Conservation (phyloP, 2,329 filamentous ascomycete genomes). For the Colletotrichum sp. region DNA sequence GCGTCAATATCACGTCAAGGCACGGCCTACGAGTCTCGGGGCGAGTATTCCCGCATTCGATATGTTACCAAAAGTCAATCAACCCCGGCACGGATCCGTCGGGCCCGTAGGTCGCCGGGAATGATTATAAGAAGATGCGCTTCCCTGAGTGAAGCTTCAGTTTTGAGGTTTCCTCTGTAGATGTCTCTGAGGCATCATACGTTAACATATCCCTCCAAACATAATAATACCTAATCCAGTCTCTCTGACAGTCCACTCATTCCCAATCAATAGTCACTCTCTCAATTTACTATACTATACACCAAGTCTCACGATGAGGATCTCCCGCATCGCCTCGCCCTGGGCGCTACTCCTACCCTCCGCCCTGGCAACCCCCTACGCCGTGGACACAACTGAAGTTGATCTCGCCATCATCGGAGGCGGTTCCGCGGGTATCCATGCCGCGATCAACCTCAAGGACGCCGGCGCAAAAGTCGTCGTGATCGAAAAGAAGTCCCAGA, state of each 20-base stretch:
- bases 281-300: too few species aligned
- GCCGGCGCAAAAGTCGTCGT: slow-evolving; percentile 39
- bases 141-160: background rate
- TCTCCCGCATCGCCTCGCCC: background rate
- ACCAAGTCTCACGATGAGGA: background rate
- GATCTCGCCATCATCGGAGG: slow-evolving; percentile 43
- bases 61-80: background rate
- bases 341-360: background rate
- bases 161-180: background rate
- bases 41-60: background rate
- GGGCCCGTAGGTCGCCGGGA: background rate
- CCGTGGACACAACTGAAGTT: slow-evolving; percentile 3
- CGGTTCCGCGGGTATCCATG: slow-evolving; percentile 43
- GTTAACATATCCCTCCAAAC: background rate
- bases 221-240: background rate
- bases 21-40: background rate
- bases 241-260: background rate
- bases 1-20: background rate
- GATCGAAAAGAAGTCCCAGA: slow-evolving; percentile 38
- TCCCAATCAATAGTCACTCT: background rate
- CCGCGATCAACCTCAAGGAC: slow-evolving; percentile 43
- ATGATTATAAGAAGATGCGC: background rate
- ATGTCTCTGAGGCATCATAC: background rate
- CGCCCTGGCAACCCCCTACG: background rate
- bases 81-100: background rate